A percentile compares a stretch with the other conserved stretches of the same genome.
These are phyloP conservation scores for Dendryphion nanum DNA, from an alignment of 2,329 filamentous ascomycete species.

Conservation along the genomic window DNA sequence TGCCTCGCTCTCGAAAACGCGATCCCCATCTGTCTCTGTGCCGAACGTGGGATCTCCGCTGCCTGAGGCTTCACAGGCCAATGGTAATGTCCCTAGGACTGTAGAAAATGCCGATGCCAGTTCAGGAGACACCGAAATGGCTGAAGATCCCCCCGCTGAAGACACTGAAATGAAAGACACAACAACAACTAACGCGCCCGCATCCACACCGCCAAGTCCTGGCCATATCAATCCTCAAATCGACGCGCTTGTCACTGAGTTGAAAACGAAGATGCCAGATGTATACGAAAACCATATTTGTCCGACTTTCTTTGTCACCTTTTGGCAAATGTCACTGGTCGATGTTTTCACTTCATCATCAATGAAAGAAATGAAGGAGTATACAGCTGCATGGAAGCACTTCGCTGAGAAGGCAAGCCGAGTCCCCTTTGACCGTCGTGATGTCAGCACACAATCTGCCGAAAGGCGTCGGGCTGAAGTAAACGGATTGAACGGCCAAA, in stretches of 20 bases:
- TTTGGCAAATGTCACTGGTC: slow-evolving; percentile 85
- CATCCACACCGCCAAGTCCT: slow-evolving; percentile 1
- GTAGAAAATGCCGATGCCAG: slow-evolving; percentile 12
- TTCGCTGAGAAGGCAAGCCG: slow-evolving; percentile 60
- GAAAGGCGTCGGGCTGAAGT: slow-evolving; percentile 62
- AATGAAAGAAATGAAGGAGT: slow-evolving; percentile 64
- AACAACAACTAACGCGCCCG: background rate
- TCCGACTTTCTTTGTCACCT: slow-evolving; percentile 80
- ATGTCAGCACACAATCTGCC: slow-evolving; percentile 66
- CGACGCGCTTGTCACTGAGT: slow-evolving; percentile 68
- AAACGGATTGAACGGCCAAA: slow-evolving; percentile 66
- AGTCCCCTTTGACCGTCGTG: slow-evolving; percentile 54
- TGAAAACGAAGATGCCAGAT: slow-evolving; percentile 61
- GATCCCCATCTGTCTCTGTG: slow-evolving; percentile 3
- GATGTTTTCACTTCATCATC: slow-evolving; percentile 70
- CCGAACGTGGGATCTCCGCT: slow-evolving; percentile 4
- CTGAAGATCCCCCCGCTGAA: slow-evolving; percentile 6
- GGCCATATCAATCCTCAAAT: slow-evolving; percentile 64
- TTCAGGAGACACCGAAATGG: slow-evolving; percentile 9
- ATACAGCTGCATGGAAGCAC: slow-evolving; percentile 68
- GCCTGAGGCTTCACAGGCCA: slow-evolving; percentile 14
- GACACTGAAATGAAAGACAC: slow-evolving; percentile 45
- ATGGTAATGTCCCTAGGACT: slow-evolving; percentile 53
- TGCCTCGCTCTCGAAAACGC: slow-evolving; percentile 24
- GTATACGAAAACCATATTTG: slow-evolving; percentile 69